Evolutionary conservation across 1,284 basidiomycete species (phyloP).

Genomic region (Cryptococcus sp.): DNA sequence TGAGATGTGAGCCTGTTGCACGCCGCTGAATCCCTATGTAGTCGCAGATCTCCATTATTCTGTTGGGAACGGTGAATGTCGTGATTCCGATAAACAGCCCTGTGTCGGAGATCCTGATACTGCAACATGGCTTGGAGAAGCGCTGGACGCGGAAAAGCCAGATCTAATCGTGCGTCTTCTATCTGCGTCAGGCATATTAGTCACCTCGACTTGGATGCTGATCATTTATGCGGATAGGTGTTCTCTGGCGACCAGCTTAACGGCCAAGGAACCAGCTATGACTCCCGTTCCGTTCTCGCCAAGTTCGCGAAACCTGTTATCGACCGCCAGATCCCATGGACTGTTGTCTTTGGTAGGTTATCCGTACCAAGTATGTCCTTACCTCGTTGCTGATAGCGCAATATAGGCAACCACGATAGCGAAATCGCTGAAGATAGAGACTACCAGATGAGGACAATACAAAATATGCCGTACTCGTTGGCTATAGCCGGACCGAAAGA

Average conservation of each 20-base stretch:
- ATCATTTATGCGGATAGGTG: conserved; percentile 19
- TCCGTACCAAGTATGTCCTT: not conserved
- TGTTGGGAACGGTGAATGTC: conserved; percentile 69
- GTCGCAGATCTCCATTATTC: conserved; percentile 87
- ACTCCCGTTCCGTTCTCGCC: conserved; percentile 77
- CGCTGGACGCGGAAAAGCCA: conserved; percentile 80
- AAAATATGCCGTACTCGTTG: conserved; percentile 79
- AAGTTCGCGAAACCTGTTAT: conserved; percentile 81
- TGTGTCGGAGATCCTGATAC: conserved; percentile 72
- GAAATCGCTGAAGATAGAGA: conserved; percentile 62
- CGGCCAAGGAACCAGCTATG: conserved; percentile 84
- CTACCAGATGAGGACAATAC: conserved; percentile 68
- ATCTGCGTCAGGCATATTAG: conserved; percentile 18
- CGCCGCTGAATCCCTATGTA: conserved; percentile 4
- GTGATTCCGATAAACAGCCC: conserved; percentile 60
- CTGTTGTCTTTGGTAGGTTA: conserved; percentile 70
- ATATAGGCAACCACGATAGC: conserved; percentile 80
- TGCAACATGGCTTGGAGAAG: conserved; percentile 64
- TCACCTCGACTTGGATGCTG: not conserved
- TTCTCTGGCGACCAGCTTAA: conserved; percentile 81
- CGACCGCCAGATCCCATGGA: conserved; percentile 78
- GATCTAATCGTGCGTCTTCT: conserved; percentile 71
- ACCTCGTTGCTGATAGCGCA: too few relatives aligned
- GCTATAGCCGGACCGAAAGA: conserved; percentile 74
- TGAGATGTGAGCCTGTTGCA: not conserved